Base-by-base conservation (phyloP, 169 alveolate genomes). In the Plasmodium vivax region DNA sequence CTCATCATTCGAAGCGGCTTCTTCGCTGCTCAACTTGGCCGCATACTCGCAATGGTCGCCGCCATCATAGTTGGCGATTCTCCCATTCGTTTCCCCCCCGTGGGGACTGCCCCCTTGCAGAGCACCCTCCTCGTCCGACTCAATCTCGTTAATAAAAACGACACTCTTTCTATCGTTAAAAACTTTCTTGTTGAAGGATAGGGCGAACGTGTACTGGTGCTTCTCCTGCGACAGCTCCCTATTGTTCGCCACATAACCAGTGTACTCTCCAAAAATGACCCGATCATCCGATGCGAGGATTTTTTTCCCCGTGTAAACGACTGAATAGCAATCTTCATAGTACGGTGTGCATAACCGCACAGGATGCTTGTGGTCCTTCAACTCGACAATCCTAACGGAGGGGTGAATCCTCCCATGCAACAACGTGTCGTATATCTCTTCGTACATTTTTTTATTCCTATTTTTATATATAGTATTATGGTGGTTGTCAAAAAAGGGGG, bases 261-360 rank as follows among this genome's bases (percentile, higher is more conserved):
- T 97, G 92, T 97, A 97, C 54, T 97, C 98, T 36, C 98, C 98
- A 85, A 97, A 97, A 7, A 97, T 93, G 16, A 97, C 97, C 43
- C 96, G 84, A 19, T 95, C 95, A 54, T 95, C 95, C 9, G 95
- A 72, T 47, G 95, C 95, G 30, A 93, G 90, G 16, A 96, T 96
- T 83, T 92, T 94, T 36, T 97, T 96, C 16, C 98, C 98, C 12
- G 96, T 96, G 92, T 97, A 97, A 4, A 97, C 96, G 32, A 97
- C 97, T 14, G 98, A 97, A 88, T 94, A 97, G 90, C 98, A 97
- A 74, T 96, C 97, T 94, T 97, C 97, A 45, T 95, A 94, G 3
- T 97, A 94, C 3, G 98, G 98, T 7, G 98, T 97, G 16, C 98
- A 97, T 82, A 97, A 96, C 30, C 98, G 96, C 14, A 97, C 96